phyloP scores from a whole-genome alignment of 2,329 filamentous ascomycete species.

The Aspergillus chevalieri region DNA sequence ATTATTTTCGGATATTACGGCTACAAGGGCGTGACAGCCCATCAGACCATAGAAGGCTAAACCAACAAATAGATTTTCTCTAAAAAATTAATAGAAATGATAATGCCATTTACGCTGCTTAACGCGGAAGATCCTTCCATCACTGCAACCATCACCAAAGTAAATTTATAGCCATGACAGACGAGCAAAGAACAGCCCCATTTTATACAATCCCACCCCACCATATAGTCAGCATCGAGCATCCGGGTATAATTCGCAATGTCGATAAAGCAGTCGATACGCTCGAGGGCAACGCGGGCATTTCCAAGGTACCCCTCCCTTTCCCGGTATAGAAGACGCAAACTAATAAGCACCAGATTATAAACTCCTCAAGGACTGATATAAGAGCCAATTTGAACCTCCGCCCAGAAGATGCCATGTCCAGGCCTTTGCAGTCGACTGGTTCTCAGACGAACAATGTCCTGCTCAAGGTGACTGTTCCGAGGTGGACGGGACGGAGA shows the following conservation, averaged over 20 bases:
- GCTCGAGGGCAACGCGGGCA: slow-evolving; percentile 51
- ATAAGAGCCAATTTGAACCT: slow-evolving; percentile 63
- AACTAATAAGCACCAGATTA: slow-evolving; percentile 29
- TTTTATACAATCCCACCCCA: slow-evolving; percentile 48
- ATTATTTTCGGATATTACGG: too few species aligned
- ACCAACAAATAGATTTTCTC: too few species aligned
- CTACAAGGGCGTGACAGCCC: too few species aligned
- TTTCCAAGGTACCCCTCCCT: slow-evolving; percentile 44
- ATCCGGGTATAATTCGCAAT: slow-evolving; percentile 61
- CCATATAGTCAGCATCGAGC: slow-evolving; percentile 57
- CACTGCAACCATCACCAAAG: background rate
- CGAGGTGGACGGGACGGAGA: slow-evolving; percentile 78
- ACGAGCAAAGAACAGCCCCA: slow-evolving; percentile 31
- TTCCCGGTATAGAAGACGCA: background rate
- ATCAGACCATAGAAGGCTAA: too few species aligned
- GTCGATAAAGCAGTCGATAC: slow-evolving; percentile 59
- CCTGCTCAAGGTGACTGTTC: slow-evolving; percentile 77
- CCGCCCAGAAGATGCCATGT: slow-evolving; percentile 70
- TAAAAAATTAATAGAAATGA: too few species aligned
- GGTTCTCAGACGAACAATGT: slow-evolving; percentile 74
- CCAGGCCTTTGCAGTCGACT: slow-evolving; percentile 70
- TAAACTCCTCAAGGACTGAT: slow-evolving; percentile 41
- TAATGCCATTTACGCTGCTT: background rate
- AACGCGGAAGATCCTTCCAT: background rate
- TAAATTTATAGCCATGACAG: background rate